These are phyloP conservation scores for Dianthus caryophyllus DNA, from an alignment of 148 eudicot species.

Conservation along the genomic window DNA sequence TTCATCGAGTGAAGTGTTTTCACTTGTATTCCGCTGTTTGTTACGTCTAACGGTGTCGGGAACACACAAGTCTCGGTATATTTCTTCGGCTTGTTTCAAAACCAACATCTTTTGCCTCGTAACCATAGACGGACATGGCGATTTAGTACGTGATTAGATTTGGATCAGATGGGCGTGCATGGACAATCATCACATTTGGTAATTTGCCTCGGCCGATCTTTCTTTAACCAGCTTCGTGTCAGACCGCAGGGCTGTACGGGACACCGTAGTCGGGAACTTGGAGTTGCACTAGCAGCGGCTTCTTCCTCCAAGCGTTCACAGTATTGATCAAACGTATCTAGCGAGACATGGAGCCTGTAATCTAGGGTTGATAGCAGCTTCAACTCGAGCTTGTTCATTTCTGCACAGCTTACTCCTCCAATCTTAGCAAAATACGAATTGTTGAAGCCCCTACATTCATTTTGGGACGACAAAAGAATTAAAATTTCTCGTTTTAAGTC, in stretches of 20 bases:
- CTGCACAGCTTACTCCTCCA: conserved; percentile 53
- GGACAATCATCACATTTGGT: conserved; percentile 20
- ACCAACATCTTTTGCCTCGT: no score
- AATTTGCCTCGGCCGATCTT: conserved; percentile 16
- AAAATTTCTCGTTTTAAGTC: no score
- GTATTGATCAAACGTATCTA: conserved; percentile 35
- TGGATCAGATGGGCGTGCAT: conserved; percentile 28
- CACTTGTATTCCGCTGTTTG: conserved; percentile 11
- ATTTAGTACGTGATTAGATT: neutral
- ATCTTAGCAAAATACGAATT: conserved; percentile 87
- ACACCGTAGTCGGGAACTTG: conserved; percentile 23
- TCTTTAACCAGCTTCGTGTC: conserved; percentile 26
- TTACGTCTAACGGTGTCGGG: conserved; percentile 42
- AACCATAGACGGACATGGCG: neutral
- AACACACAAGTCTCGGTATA: conserved; percentile 35
- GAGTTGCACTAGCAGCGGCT: neutral
- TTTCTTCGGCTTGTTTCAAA: conserved; percentile 1
- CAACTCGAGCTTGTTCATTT: conserved; percentile 51
- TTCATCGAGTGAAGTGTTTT: no score
- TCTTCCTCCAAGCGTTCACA: conserved; percentile 37
- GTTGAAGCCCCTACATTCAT: conserved; percentile 55
- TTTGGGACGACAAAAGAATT: no score
- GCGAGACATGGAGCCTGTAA: conserved; percentile 39
- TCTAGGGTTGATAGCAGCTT: conserved; percentile 59
- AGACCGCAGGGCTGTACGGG: conserved; percentile 23